Base-by-base conservation (phyloP, 257 asterid species). In the Coffea eugenioides region DNA sequence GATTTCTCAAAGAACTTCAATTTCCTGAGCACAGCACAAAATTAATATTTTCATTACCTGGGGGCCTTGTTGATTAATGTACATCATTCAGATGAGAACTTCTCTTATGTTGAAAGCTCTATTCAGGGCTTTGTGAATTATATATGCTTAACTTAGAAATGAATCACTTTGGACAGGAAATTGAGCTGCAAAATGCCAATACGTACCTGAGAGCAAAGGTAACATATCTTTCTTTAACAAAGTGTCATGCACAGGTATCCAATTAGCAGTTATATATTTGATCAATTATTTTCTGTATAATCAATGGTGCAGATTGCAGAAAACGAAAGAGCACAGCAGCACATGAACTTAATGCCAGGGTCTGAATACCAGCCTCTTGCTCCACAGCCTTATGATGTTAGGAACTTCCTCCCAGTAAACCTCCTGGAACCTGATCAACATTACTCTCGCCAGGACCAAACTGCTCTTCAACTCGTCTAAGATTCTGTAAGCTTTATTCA, bases 131-230 rank as follows among this genome's bases (percentile, higher is more conserved):
- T 59, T 54, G 31, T 59, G 43, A 1, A 70, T 13, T 16, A 48
- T 48, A 48, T 48, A 79, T 74, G 39, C 23, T 80, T 10, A 45
- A 65, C 49, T 49, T 31, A 41, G 27, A 68, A 72, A 57, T 11
- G 31, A 59, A 68, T 43, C 31, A 69, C 31, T 52, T 56, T 8
- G 61, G 61, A 52, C 92, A 94, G 98, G 98, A 94, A 86, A 80
- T 90, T 62, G 98, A 94, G 86, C 87, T 91, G 90, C 97, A 94
- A 81, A 90, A 94, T 75, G 95, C 97, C 73, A 94, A 94, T 90
- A 89, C 91, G 94, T 91, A 86, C 82, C 97, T 94, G 15, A 86
- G 95, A 75, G 90, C 97, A 84, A 92, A 90, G 98, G 98, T 94
- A 27, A 27, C 36, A 49, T 62, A 2, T 77, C 59, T 57, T 41